Evolutionary conservation across 352 stramenopile genomes (phyloP), one percentile per base, ranked within the genome.

Genomic region (Phytophthora tentaculata): DNA sequence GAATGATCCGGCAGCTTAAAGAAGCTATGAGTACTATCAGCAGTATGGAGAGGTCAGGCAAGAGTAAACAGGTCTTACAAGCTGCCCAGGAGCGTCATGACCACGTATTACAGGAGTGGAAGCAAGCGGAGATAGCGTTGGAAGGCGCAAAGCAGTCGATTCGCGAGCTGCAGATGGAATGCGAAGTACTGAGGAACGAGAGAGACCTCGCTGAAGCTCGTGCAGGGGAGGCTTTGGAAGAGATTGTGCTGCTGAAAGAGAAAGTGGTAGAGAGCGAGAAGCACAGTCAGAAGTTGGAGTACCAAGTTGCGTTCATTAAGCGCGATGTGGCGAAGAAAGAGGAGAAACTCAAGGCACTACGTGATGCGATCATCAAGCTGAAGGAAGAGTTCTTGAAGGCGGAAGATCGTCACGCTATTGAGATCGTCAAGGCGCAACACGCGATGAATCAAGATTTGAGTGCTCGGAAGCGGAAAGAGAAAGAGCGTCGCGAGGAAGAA

Each of bases 311-410:
- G 3, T 71, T 74, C 3, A 41, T 74, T 6, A 86, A 86, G 28
- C 65, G 71, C 17, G 80, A 93, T 4, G 32, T 86, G 12, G 37
- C 20, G 4, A 80, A 74, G 19, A 90, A 90, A 20, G 84, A 90
- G 22, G 73, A 83, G 13, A 92, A 91, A 41, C 76, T 95, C 43
- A 74, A 85, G 56, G 51, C 89, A 23, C 55, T 95, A 37, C 77
- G 89, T 8, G 85, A 93, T 22, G 89, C 90, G 3, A 84, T 97
- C 44, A 86, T 97, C 26, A 83, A 86, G 50, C 66, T 97, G 5
- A 97, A 97, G 62, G 84, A 97, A 54, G 91, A 96, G 61, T 97
- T 97, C 52, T 45, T 97, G 4, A 93, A 95, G 56, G 85, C 80
- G 1, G 86, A 97, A 64, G 84, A 97, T 68, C 73, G 82, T 0